Evolutionary conservation across 306 rosid genomes (phyloP).

Genomic region (Macrotyloma uniflorum): DNA sequence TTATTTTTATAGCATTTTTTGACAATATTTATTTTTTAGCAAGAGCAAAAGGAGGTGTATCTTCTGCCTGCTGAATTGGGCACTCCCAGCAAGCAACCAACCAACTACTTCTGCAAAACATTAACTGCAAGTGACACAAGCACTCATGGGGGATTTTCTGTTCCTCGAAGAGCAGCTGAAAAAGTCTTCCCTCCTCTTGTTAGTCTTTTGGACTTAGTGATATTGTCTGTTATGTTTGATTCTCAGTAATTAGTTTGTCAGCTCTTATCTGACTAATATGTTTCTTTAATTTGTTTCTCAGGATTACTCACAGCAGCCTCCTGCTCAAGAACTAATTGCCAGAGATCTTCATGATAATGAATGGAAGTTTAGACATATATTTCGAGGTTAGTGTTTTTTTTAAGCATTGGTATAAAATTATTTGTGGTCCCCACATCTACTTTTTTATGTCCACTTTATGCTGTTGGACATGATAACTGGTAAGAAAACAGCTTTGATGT

Average conservation of each 20-base stretch:
- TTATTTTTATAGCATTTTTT: conserved; percentile 25
- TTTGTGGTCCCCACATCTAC: background rate
- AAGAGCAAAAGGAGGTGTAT: conserved; percentile 77
- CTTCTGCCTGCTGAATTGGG: conserved; percentile 77
- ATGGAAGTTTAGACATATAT: conserved; percentile 78
- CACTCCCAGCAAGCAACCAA: conserved; percentile 67
- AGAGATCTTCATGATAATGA: conserved; percentile 81
- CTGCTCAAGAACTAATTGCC: conserved; percentile 72
- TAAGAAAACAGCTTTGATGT: background rate
- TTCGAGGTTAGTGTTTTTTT: conserved; percentile 51
- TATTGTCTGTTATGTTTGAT: conserved; percentile 42
- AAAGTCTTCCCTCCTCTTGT: conserved; percentile 86
- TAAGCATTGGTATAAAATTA: background rate
- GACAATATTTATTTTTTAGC: conserved; percentile 48
- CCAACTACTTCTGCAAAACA: conserved; percentile 75
- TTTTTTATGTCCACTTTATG: conserved; percentile 7
- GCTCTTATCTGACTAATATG: conserved; percentile 6
- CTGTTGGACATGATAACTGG: background rate
- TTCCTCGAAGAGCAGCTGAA: conserved; percentile 86
- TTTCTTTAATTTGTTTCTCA: conserved; percentile 36
- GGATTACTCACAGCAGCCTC: conserved; percentile 81
- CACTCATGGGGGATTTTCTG: conserved; percentile 83
- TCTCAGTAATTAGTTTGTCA: conserved; percentile 3
- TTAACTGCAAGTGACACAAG: conserved; percentile 83
- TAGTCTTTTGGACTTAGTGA: conserved; percentile 37